Conservation (phyloP, 176 grass and related monocot species). For the Carex kokanica region DNA sequence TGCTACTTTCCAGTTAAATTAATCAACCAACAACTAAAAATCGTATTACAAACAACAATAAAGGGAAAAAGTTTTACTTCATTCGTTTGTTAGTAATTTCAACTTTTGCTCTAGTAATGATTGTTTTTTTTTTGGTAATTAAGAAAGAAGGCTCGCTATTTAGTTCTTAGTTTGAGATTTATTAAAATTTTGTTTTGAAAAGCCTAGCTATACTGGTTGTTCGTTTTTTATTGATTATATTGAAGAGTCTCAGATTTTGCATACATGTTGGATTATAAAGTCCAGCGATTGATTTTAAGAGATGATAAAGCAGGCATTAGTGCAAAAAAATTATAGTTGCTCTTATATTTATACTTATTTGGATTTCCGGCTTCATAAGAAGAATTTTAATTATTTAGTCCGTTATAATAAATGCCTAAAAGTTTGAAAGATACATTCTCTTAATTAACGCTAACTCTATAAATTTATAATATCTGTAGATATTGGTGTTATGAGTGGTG, state of each 20-base stretch:
- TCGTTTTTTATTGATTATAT: no score
- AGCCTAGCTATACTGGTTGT: background rate
- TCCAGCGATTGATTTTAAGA: no score
- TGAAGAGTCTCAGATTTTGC: background rate
- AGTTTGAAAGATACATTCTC: no score
- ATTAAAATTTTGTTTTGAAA: no score
- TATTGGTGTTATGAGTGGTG: slow-evolving; percentile 87
- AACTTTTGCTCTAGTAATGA: no score
- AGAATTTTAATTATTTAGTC: background rate
- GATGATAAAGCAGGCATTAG: background rate
- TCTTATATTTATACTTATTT: background rate
- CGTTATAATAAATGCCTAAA: background rate
- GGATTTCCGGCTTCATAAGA: background rate
- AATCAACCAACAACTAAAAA: background rate
- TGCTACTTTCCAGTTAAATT: background rate
- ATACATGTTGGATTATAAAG: no score
- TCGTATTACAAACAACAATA: background rate
- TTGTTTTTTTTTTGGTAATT: no score
- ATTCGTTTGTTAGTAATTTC: no score
- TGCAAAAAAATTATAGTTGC: background rate
- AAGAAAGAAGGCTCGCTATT: no score
- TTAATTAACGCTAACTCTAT: background rate
- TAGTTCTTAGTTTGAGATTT: no score
- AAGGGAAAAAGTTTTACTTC: background rate
- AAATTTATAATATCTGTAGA: slow-evolving; percentile 29